phyloP scores from a whole-genome alignment of 495 filamentous ascomycete genomes.

The Paragyromitra xinjiangensis region DNA sequence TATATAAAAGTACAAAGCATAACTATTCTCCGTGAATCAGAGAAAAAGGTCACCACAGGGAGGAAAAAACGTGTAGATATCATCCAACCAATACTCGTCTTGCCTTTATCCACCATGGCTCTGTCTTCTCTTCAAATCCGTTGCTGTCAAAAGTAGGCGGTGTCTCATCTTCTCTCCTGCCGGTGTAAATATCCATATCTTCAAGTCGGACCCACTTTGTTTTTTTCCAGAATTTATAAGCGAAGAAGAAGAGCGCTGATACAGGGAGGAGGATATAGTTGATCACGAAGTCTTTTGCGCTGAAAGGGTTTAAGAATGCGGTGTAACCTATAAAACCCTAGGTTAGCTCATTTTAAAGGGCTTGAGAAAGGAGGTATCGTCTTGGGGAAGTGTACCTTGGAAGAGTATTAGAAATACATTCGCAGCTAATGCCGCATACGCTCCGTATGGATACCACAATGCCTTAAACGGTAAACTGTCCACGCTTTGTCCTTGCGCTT shows the following conservation, averaged over 20 bases:
- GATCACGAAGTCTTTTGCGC: constrained; percentile 69
- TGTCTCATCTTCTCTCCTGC: constrained; percentile 64
- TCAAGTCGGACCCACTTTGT: constrained; percentile 64
- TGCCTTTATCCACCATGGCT: constrained; percentile 31
- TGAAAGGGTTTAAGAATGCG: constrained; percentile 66
- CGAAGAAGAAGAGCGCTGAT: constrained; percentile 68
- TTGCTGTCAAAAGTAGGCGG: neutral
- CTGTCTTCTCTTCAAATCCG: constrained; percentile 24
- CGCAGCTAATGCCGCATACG: constrained; percentile 68
- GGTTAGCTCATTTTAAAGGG: neutral
- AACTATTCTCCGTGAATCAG: neutral
- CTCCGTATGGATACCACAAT: constrained; percentile 69
- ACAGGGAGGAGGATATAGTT: constrained; percentile 74
- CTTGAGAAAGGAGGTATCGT: neutral
- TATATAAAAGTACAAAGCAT: neutral
- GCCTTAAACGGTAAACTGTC: constrained; percentile 68
- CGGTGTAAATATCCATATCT: constrained; percentile 70
- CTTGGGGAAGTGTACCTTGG: constrained; percentile 63
- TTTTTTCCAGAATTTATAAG: constrained; percentile 69
- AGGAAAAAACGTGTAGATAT: neutral
- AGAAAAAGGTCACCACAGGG: neutral
- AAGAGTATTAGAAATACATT: constrained; percentile 73
- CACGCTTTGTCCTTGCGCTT: constrained; percentile 65
- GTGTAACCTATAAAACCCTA: constrained; percentile 58
- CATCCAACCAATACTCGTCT: constrained; percentile 34